Conservation (phyloP, 163 green algal species). For the Prototheca cutis region DNA sequence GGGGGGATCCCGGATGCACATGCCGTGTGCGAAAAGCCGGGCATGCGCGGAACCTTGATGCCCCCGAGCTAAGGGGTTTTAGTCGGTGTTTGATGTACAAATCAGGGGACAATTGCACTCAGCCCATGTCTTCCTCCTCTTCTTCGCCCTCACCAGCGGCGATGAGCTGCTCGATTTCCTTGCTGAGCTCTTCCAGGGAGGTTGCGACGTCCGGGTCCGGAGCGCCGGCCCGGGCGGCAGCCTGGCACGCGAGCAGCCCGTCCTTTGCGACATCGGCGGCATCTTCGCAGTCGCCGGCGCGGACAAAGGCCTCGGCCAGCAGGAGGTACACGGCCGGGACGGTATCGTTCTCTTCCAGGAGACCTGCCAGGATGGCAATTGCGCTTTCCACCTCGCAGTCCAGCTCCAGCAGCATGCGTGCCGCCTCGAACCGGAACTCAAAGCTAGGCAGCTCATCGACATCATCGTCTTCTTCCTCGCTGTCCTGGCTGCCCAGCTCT, state of each 20-base stretch:
- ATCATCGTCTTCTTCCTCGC: constrained; percentile 22
- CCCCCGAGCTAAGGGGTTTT: too few species aligned
- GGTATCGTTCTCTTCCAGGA: constrained; percentile 73
- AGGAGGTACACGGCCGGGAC: constrained; percentile 72
- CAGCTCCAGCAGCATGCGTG: constrained; percentile 82
- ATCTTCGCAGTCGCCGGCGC: constrained; percentile 40
- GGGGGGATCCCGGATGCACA: too few species aligned
- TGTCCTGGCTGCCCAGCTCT: constrained; percentile 7
- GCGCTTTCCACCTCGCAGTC: constrained; percentile 51
- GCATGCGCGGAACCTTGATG: too few species aligned
- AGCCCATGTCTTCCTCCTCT: neutral
- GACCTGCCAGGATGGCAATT: constrained; percentile 56
- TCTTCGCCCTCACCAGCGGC: neutral
- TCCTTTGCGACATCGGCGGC: constrained; percentile 24
- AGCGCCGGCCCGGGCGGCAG: too few species aligned
- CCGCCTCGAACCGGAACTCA: constrained; percentile 75
- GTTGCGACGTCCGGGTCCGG: neutral
- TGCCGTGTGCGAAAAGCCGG: too few species aligned
- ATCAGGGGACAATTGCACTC: too few species aligned
- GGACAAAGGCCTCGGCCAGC: constrained; percentile 58
- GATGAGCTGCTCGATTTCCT: neutral
- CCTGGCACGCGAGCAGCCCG: neutral
- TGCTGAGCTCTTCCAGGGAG: neutral
- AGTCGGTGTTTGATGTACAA: too few species aligned
- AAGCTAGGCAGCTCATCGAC: constrained; percentile 45